These are phyloP conservation scores for Climacium dendroides DNA, from an alignment of 225 moss, liverwort and hornwort species.

Conservation along the genomic window DNA sequence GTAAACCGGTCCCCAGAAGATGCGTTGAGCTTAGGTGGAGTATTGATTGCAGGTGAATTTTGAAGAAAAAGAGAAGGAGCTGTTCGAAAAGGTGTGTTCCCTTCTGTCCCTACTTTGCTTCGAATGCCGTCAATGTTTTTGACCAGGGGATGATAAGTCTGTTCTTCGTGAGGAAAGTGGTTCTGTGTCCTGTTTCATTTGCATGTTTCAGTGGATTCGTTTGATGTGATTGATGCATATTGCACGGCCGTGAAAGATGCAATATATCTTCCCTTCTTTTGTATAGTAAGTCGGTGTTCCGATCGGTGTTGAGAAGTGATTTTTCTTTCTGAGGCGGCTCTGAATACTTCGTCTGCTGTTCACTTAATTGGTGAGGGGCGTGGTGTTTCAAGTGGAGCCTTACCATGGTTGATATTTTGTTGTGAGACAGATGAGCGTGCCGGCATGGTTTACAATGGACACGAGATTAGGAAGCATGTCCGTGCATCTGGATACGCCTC, in stretches of 20 bases:
- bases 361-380: background rate
- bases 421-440: slow-evolving; percentile 69
- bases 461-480: slow-evolving; percentile 92
- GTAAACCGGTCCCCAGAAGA: background rate
- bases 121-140: background rate
- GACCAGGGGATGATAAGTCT: background rate
- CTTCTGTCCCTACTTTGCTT: background rate
- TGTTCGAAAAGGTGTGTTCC: slow-evolving; percentile 64
- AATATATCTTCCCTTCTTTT: background rate
- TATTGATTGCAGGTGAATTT: slow-evolving; percentile 45
- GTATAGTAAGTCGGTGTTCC: background rate
- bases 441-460: slow-evolving; percentile 94
- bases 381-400: background rate
- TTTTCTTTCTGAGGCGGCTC: background rate
- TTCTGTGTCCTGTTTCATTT: background rate
- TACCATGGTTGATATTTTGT: background rate
- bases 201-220: background rate
- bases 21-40: background rate
- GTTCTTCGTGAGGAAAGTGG: background rate
- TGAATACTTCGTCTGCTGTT: background rate
- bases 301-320: background rate
- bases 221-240: background rate
- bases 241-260: background rate
- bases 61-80: slow-evolving; percentile 74
- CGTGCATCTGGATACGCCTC: slow-evolving; percentile 82